Conservation (phyloP, 352 stramenopile species). For the Plasmopara viticola region DNA sequence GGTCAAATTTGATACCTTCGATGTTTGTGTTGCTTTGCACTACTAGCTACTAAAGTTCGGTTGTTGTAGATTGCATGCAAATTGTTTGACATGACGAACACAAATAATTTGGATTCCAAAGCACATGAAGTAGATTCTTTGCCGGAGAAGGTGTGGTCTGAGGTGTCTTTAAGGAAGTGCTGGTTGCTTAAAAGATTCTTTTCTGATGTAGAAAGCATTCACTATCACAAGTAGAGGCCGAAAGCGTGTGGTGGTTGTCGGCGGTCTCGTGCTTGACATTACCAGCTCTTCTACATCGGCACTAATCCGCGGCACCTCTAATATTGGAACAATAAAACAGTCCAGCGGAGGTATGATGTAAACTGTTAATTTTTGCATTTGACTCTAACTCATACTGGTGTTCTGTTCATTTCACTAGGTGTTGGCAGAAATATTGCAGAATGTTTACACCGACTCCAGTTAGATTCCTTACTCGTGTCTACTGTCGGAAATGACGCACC, state of each 20-base stretch:
- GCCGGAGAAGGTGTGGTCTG: conserved; percentile 15
- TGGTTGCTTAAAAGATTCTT: neutral
- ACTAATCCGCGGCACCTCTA: conserved; percentile 79
- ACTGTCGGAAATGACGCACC: conserved; percentile 69
- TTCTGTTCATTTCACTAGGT: conserved; percentile 30
- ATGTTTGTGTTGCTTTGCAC: neutral
- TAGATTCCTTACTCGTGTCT: conserved; percentile 72
- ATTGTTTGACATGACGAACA: conserved; percentile 55
- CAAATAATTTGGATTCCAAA: conserved; percentile 8
- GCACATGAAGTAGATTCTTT: conserved; percentile 33
- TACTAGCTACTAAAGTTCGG: neutral
- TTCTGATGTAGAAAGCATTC: conserved; percentile 4
- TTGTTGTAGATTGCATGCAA: conserved; percentile 48
- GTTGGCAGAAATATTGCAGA: conserved; percentile 92
- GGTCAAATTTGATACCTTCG: conserved; percentile 31
- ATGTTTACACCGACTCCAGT: conserved; percentile 64
- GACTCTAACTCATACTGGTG: too few relatives aligned
- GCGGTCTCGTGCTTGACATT: conserved; percentile 83
- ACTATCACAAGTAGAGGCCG: neutral
- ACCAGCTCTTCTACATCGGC: conserved; percentile 63
- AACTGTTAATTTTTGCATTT: neutral
- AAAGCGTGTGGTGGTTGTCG: conserved; percentile 75
- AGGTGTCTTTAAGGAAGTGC: conserved; percentile 20
- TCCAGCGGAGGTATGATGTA: conserved; percentile 53
- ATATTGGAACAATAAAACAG: conserved; percentile 80